Evolutionary conservation across 306 rosid genomes (phyloP).

Genomic region (Prunus mume): DNA sequence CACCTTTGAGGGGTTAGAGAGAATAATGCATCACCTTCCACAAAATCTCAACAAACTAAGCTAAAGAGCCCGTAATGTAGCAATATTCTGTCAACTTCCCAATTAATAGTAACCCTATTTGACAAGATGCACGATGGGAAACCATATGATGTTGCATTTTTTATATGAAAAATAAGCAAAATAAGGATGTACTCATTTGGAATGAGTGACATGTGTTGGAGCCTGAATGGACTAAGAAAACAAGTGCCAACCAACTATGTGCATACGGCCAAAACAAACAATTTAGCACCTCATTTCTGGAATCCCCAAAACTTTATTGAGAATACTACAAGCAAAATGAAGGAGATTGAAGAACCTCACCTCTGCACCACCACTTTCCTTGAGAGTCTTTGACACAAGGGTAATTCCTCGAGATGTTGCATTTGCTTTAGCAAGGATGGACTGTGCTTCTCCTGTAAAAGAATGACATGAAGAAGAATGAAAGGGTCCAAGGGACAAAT

Average conservation of each 20-base stretch:
- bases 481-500: conserved; percentile 18
- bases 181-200: neutral
- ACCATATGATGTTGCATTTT: neutral
- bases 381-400: conserved; percentile 63
- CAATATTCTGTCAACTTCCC: neutral
- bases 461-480: conserved; percentile 16
- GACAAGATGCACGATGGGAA: neutral
- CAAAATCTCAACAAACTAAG: neutral
- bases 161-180: neutral
- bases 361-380: conserved; percentile 83
- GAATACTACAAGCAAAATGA: neutral
- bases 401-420: conserved; percentile 88
- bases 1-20: neutral
- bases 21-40: neutral
- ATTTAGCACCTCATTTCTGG: neutral
- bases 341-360: conserved; percentile 41
- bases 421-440: conserved; percentile 84
- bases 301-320: neutral
- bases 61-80: neutral
- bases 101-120: neutral
- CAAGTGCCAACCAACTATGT: neutral
- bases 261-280: neutral
- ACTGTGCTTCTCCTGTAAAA: conserved; percentile 90
- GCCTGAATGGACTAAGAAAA: neutral
- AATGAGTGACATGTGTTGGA: neutral